Percentiles rank a stretch among this genome's conserved stretches.
Evolutionary conservation across 139 green algal genomes (phyloP).

Genomic region (Zygnema circumcarinatum): DNA sequence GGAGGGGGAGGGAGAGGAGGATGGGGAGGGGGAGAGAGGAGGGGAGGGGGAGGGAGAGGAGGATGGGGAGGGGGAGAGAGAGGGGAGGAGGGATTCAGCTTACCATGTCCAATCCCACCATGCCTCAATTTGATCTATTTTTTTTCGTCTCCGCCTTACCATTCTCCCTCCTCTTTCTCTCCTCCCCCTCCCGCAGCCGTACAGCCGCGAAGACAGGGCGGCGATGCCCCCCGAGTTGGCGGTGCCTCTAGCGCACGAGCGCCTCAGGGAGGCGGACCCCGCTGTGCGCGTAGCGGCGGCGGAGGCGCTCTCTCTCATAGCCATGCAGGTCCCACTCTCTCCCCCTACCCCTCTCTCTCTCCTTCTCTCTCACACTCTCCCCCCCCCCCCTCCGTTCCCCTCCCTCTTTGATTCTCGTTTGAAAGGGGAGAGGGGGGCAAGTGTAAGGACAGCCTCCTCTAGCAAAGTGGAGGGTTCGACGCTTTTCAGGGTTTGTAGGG

Average conservation of each 20-base stretch:
- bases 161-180: background rate
- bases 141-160: background rate
- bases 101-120: no score
- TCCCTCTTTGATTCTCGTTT: background rate
- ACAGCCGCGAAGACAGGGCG: conserved; percentile 21
- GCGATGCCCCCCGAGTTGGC: conserved; percentile 39
- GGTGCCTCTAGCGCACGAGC: conserved; percentile 14
- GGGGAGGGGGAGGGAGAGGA: no score
- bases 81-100: no score
- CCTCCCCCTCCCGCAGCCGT: background rate
- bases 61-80: no score
- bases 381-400: background rate
- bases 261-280: conserved; percentile 2
- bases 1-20: no score
- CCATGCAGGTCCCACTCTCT: background rate
- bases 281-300: conserved; percentile 20
- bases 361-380: background rate
- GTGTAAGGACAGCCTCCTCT: no score
- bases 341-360: background rate
- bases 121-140: no score
- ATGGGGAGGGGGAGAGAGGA: no score
- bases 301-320: conserved; percentile 50
- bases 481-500: no score
- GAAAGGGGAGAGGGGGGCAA: no score
- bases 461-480: no score